Conservation (phyloP, 1,284 basidiomycete species). For the Pascua sp. region DNA sequence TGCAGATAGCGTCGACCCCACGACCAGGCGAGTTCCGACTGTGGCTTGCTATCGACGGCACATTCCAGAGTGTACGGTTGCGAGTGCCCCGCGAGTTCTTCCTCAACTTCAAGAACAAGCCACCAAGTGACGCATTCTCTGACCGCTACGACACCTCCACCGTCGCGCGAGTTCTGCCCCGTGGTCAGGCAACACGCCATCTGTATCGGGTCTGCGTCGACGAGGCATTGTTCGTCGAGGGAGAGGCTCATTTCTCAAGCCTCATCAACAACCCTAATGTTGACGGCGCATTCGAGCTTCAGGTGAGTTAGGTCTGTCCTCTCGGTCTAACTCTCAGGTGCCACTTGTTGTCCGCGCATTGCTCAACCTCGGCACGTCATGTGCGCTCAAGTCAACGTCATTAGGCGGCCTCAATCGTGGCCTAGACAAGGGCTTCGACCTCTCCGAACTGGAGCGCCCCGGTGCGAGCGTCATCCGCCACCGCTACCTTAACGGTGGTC, state of each 20-base stretch:
- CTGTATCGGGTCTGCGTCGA: slow-evolving; percentile 80
- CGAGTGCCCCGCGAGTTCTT: slow-evolving; percentile 90
- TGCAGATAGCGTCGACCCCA: slow-evolving; percentile 78
- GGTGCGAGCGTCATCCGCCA: slow-evolving; percentile 60
- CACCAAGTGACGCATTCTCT: slow-evolving; percentile 63
- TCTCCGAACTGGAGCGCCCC: slow-evolving; percentile 74
- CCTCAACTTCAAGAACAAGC: slow-evolving; percentile 73
- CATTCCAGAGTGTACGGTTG: slow-evolving; percentile 73
- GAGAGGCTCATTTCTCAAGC: slow-evolving; percentile 85
- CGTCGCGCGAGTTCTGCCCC: slow-evolving; percentile 74
- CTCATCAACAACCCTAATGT: slow-evolving; percentile 92
- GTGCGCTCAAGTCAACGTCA: slow-evolving; percentile 63
- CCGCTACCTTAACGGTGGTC: slow-evolving; percentile 72
- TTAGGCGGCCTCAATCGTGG: slow-evolving; percentile 75
- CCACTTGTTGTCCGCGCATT: slow-evolving; percentile 81
- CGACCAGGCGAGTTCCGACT: slow-evolving; percentile 80
- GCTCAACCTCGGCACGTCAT: slow-evolving; percentile 78
- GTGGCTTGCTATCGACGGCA: slow-evolving; percentile 82
- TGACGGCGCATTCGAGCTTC: slow-evolving; percentile 90
- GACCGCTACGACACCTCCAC: slow-evolving; percentile 68
- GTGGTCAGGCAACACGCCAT: slow-evolving; percentile 71
- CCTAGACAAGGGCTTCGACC: slow-evolving; percentile 76
- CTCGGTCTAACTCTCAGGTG: slow-evolving; percentile 56
- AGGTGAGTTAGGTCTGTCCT: slow-evolving; percentile 53
- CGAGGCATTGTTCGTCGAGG: slow-evolving; percentile 78